These are phyloP conservation scores for Ascochyta lentis DNA, from an alignment of 2,329 filamentous ascomycete species.

Conservation along the genomic window DNA sequence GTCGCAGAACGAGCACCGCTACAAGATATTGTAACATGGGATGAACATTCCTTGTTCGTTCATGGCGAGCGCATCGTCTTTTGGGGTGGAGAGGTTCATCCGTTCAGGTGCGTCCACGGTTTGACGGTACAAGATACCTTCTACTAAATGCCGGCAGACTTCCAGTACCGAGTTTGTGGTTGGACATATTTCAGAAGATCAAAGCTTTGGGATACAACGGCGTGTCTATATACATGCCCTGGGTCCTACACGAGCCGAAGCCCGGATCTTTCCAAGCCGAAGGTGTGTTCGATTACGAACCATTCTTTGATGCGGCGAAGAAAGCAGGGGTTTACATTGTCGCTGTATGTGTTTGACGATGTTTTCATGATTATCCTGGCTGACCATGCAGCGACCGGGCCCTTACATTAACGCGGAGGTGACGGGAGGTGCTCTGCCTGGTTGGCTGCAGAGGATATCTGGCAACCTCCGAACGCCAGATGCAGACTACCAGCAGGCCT, in stretches of 20 bases:
- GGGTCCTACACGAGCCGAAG: conserved; percentile 76
- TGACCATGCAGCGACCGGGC: conserved; percentile 54
- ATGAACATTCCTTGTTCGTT: conserved; percentile 72
- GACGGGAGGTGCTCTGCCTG: conserved; percentile 77
- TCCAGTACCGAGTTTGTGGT: conserved; percentile 66
- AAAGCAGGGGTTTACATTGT: conserved; percentile 77
- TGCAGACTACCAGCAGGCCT: conserved; percentile 67
- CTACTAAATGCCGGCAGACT: conserved; percentile 47
- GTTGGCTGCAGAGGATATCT: conserved; percentile 73
- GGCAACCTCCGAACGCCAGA: conserved; percentile 68
- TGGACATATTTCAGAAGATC: conserved; percentile 81
- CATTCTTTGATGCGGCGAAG: conserved; percentile 76
- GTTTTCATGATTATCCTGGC: background rate
- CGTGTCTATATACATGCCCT: conserved; percentile 78
- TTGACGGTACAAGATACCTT: background rate
- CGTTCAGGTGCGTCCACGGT: conserved; percentile 55
- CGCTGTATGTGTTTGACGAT: conserved; percentile 51
- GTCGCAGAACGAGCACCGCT: conserved; percentile 56
- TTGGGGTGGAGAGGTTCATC: conserved; percentile 75
- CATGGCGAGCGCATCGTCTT: conserved; percentile 72
- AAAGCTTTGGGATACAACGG: conserved; percentile 79
- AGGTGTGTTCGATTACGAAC: conserved; percentile 73
- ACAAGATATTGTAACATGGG: conserved; percentile 70
- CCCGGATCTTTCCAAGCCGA: conserved; percentile 71
- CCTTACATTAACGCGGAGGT: conserved; percentile 80